A percentile compares a stretch with the other conserved stretches of the same genome.
These are phyloP conservation scores for Globisporangium radiosum DNA, from an alignment of 352 stramenopile species.

Conservation along the genomic window DNA sequence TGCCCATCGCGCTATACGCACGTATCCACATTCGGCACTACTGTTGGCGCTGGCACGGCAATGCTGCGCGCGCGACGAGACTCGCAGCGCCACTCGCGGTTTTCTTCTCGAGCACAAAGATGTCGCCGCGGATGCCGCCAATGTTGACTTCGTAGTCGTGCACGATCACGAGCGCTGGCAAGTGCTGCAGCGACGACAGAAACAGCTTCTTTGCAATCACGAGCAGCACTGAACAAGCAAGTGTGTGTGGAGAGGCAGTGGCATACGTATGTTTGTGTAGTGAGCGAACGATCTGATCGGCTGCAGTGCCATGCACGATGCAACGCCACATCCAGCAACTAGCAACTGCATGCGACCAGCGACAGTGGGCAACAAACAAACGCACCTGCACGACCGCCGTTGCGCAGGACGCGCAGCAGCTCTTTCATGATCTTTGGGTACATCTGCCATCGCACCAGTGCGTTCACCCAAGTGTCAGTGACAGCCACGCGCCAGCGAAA, in stretches of 20 bases:
- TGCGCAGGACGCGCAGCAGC: slow-evolving; percentile 51
- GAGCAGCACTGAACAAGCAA: slow-evolving; percentile 40
- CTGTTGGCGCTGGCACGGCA: too few species aligned
- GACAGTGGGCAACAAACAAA: background rate
- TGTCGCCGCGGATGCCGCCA: slow-evolving; percentile 45
- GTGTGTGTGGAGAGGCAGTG: background rate
- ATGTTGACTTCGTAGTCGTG: slow-evolving; percentile 67
- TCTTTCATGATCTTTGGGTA: slow-evolving; percentile 76
- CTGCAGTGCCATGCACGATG: too few species aligned
- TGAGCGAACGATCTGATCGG: too few species aligned
- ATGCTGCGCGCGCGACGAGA: too few species aligned
- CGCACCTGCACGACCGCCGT: slow-evolving; percentile 41
- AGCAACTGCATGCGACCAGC: background rate
- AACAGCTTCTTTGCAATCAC: slow-evolving; percentile 81
- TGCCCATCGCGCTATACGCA: too few species aligned
- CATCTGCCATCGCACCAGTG: slow-evolving; percentile 22
- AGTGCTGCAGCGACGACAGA: slow-evolving; percentile 36
- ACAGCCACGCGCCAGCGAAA: background rate
- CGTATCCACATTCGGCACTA: too few species aligned
- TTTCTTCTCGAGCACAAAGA: slow-evolving; percentile 42
- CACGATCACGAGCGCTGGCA: slow-evolving; percentile 28
- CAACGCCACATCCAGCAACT: too few species aligned
- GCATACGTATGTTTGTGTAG: background rate
- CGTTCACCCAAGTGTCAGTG: background rate
- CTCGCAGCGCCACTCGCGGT: too few species aligned